Conservation (phyloP, 2,329 filamentous ascomycete species). For the Piedraia hortae region DNA sequence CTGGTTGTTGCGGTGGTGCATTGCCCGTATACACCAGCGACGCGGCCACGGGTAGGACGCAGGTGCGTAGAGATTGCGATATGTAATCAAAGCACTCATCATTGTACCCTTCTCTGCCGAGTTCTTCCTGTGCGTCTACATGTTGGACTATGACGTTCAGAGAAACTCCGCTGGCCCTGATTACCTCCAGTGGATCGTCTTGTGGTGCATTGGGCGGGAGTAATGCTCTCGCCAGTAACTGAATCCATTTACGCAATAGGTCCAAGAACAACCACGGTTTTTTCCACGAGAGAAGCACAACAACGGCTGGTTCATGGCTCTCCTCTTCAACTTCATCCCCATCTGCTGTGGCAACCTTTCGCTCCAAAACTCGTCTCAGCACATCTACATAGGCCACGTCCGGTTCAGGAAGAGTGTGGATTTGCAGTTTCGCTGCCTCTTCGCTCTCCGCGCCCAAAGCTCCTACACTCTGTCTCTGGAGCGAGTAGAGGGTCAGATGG, state of each 20-base stretch:
- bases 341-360: conserved; percentile 3
- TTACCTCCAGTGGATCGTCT: conserved; percentile 47
- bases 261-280: conserved; percentile 81
- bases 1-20: conserved; percentile 12
- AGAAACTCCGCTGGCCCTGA: conserved; percentile 76
- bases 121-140: conserved; percentile 66
- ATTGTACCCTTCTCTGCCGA: conserved; percentile 83
- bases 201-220: conserved; percentile 30
- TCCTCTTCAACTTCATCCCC: conserved; percentile 3
- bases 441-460: conserved; percentile 10
- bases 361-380: conserved; percentile 7
- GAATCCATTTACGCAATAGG: conserved; percentile 69
- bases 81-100: conserved; percentile 94
- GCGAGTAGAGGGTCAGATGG: conserved; percentile 10
- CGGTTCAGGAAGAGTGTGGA: conserved; percentile 11
- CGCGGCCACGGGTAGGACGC: conserved; percentile 51
- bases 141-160: conserved; percentile 92
- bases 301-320: conserved; percentile 21
- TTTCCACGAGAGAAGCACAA: conserved; percentile 86
- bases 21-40: conserved; percentile 19
- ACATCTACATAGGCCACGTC: conserved; percentile 9
- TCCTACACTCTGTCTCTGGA: conserved; percentile 7
- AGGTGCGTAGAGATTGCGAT: conserved; percentile 70
- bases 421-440: conserved; percentile 9
- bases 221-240: conserved; percentile 52